Base-by-base conservation (phyloP, 805 yeast species). In the Barnettozyma vustinii region DNA sequence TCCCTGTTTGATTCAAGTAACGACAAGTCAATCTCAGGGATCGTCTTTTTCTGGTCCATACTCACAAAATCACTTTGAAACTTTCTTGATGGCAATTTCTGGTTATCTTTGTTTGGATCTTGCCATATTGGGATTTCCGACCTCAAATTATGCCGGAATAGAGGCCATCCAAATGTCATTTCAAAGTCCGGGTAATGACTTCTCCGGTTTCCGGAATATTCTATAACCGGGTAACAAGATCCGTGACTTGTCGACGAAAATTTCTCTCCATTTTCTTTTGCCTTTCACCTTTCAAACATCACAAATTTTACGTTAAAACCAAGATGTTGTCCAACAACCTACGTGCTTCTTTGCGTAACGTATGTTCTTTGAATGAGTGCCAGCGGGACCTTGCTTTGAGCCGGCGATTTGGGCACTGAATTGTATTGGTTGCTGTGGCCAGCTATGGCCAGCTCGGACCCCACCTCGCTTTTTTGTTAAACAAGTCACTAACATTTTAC, bases 251-350 rank as follows among this genome's bases (percentile, higher is more conserved):
- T 36, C 39, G 39, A 36, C 39, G 39, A 26, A 16, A 42, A 27
- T n/a, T 44, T 44, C 15, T 16, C n/a, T 15, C 19, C 16, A 32
- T 32, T 39, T 26, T 40, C 18, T 27, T 48, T 46, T 39, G 27
- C 45, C 37, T 32, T 45, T 32, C 21, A 35, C 42, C 13, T 30
- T 40, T 16, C 15, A 21, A 40, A 43, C 32, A 25, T 18, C 32
- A 21, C 23, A 27, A n/a, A 42, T 21, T 16, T n/a, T 18, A 36
- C 10, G 16, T 39, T 39, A 39, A 32, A 30, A 30, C 20, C 44
- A 57, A 49, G 51, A 60, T 60, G 64, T 61, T 60, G 51, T 53
- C 64, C 21, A 54, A 53, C 53, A 59, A 57, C 52, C 51, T 57
- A 51, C 60, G 62, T 53, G 53, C 44, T 53, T 48, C 62, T 23